Percentiles rank a stretch among this genome's conserved stretches.
Evolutionary conservation across 2,329 filamentous ascomycete genomes (phyloP).

Genomic region (Thermomyces lanuginosus): DNA sequence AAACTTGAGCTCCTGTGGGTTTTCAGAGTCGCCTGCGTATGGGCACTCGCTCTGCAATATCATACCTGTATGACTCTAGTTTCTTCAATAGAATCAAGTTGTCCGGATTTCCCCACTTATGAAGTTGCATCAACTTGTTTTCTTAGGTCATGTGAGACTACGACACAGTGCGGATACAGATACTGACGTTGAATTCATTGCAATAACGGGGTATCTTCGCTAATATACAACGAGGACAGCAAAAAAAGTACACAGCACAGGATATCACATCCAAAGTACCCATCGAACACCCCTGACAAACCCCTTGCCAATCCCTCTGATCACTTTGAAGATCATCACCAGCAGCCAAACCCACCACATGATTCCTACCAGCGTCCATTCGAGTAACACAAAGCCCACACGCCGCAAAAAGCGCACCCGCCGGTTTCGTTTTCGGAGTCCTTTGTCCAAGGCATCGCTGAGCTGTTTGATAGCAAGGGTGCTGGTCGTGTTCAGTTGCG

Average conservation of each 20-base stretch:
- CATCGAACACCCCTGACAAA: slow-evolving; percentile 49
- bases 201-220: too few species aligned
- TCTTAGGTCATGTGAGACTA: too few species aligned
- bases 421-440: slow-evolving; percentile 55
- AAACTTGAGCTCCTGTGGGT: too few species aligned
- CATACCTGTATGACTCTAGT: too few species aligned
- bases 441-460: slow-evolving; percentile 53
- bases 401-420: slow-evolving; percentile 61
- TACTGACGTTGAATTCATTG: too few species aligned
- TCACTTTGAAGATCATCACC: slow-evolving; percentile 56
- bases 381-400: slow-evolving; percentile 63
- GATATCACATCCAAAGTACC: slow-evolving; percentile 58
- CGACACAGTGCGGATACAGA: too few species aligned
- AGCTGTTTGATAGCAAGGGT: slow-evolving; percentile 68
- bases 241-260: neutral
- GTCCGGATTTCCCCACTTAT: too few species aligned
- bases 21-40: too few species aligned
- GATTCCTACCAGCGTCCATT: slow-evolving; percentile 73
- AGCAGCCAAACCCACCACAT: slow-evolving; percentile 94
- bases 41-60: too few species aligned
- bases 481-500: slow-evolving; percentile 59
- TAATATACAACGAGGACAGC: neutral
- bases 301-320: slow-evolving; percentile 47
- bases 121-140: too few species aligned
- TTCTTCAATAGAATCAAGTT: too few species aligned